Evolutionary conservation across 805 yeast genomes (phyloP), one percentile per base, ranked within the genome.

Genomic region (Metschnikowia proteae): DNA sequence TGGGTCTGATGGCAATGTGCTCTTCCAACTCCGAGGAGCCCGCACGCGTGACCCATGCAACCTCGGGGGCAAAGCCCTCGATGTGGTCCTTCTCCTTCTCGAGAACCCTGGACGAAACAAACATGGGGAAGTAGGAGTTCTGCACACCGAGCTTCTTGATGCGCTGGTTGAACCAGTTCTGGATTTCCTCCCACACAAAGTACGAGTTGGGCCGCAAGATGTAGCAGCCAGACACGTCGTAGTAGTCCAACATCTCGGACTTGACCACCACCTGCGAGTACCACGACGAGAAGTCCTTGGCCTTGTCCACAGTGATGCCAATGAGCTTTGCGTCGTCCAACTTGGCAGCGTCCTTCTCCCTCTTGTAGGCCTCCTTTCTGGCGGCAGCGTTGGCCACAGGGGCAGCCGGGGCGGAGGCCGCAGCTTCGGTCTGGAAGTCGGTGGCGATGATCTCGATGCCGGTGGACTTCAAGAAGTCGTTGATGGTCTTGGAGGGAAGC

Each of bases 61-160:
- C 99, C 73, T 94, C 99, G 26, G 99, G 99, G 41, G 99, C 99
- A 68, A 94, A 94, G 39, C 99, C 99, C 72, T 94, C 99, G 60
- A 94, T 82, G 67, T 94, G 99, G 66, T 94, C 99, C 73, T 94
- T 94, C 77, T 94, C 99, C 74, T 84, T 89, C 74, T 95, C 98
- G 62, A 94, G 77, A 23, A 95, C 99, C 60, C 83, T 81, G 41
- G 88, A 77, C 7, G 97, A 90, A 44, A 94, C 98, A 65, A 94
- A 94, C 97, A 94, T 88, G 56, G 99, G 99, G 86, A 94, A 94
- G 70, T 92, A 92, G 26, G 97, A 86, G 71, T 94, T 94, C 62
- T 84, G 82, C 51, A 95, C 99, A 56, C 97, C 99, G 60, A 94
- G 68, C 46, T 79, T 75, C 75, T 90, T 92, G 73, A 94, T 94